Percentiles rank a stretch among this genome's conserved stretches.
phyloP scores from a whole-genome alignment of 306 rosid genomes.

The Gillenia trifoliata region DNA sequence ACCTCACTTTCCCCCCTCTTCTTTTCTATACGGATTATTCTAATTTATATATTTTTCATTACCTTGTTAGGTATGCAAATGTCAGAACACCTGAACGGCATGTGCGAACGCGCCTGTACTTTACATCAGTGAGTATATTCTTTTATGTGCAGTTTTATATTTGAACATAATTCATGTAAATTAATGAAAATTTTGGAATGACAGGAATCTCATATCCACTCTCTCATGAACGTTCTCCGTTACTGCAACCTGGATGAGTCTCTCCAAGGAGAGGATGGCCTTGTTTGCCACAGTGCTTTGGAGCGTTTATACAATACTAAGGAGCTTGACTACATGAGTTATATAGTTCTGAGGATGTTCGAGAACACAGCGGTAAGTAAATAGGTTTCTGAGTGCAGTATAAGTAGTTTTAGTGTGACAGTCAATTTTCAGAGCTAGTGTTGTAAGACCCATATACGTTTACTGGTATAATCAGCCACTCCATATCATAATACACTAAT shows the following conservation, averaged over 20 bases:
- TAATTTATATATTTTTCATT: constrained; percentile 11
- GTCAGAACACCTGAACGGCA: constrained; percentile 97
- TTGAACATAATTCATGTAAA: not conserved
- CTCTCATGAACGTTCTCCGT: constrained; percentile 94
- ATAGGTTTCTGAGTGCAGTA: not conserved
- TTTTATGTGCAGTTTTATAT: not conserved
- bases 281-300: constrained; percentile 53
- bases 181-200: constrained; percentile 17
- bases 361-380: constrained; percentile 81
- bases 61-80: constrained; percentile 82
- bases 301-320: constrained; percentile 67
- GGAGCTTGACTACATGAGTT: constrained; percentile 98
- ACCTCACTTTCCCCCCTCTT: not conserved
- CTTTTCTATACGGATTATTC: not conserved
- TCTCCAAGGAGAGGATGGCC: constrained; percentile 83
- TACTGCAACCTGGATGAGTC: constrained; percentile 96
- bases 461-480: not conserved
- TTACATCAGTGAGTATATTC: constrained; percentile 77
- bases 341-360: constrained; percentile 86
- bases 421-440: not conserved
- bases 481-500: not conserved
- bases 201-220: constrained; percentile 97
- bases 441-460: not conserved
- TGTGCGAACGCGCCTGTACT: constrained; percentile 94
- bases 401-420: not conserved